A percentile compares a stretch with the other conserved stretches of the same genome.
These are phyloP conservation scores for Artemisia tridentata DNA, from an alignment of 129 eudicot genomes.

Conservation along the genomic window DNA sequence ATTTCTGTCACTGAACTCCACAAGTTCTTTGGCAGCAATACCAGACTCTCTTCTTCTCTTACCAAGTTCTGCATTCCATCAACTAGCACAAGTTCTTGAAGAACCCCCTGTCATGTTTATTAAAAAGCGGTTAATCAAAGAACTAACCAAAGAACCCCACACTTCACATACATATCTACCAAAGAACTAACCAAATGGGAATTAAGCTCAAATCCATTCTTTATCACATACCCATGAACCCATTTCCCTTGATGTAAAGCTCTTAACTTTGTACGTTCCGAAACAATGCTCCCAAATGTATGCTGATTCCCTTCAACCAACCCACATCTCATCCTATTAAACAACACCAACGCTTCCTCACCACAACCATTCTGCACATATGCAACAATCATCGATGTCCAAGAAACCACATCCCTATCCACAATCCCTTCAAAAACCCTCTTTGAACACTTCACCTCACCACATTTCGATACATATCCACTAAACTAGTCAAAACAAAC, in stretches of 20 bases:
- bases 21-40: slow-evolving; percentile 72
- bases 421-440: slow-evolving; percentile 58
- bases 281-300: slow-evolving; percentile 61
- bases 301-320: slow-evolving; percentile 62
- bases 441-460: slow-evolving; percentile 47
- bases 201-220: slow-evolving; percentile 50
- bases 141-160: too few species aligned
- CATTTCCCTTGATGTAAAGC: slow-evolving; percentile 92
- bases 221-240: slow-evolving; percentile 75
- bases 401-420: too few species aligned
- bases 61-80: slow-evolving; percentile 29
- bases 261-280: slow-evolving; percentile 63
- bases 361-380: slow-evolving; percentile 71
- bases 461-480: slow-evolving; percentile 77
- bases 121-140: not conserved
- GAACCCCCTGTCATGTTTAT: slow-evolving; percentile 37
- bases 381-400: slow-evolving; percentile 90
- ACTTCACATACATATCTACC: slow-evolving; percentile 81
- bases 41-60: slow-evolving; percentile 45
- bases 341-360: slow-evolving; percentile 52
- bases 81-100: slow-evolving; percentile 43
- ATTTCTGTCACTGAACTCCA: slow-evolving; percentile 69
- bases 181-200: slow-evolving; percentile 51
- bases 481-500: slow-evolving; percentile 68
- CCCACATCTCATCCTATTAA: slow-evolving; percentile 66